Evolutionary conservation across 768 basidiomycete genomes (phyloP), one percentile per base, ranked within the genome.

Genomic region (Hirschioporus abietinus): DNA sequence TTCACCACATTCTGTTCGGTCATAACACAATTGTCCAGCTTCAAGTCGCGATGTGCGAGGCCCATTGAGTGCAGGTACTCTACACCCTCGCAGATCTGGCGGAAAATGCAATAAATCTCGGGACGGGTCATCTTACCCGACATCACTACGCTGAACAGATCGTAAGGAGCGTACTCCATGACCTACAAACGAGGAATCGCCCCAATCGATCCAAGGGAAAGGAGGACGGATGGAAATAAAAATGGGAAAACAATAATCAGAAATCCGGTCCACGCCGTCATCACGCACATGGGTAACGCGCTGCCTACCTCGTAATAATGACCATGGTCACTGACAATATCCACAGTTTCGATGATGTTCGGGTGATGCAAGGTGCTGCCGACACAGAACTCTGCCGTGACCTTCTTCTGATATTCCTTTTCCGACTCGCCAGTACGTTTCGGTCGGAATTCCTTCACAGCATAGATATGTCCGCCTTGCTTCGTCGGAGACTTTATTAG

Each of bases 1-100:
- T 99, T 99, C 81, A 99, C 93, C 71, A 97, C 86, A 74, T 98
- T 95, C 74, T 90, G 84, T 2, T 82, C 81, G n/a, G 92, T 96
- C 93, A 99, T 97, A 80, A 99, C 97, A 77, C 97, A 99, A 77
- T 99, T 99, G 81, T 99, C 97, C 68, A 99, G 91, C 78, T 99
- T 99, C 79, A 99, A 88, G 78, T 99, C 97, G 60, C 97, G 93
- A 74, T 99, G 97, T 6, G 97, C 97, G 63, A 99, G 89, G 27
- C 97, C 97, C 82, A 99, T 89, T 70, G 93, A 91, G 78, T 99
- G 97, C 63, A 99, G 88, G 76, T 99, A 99, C 77, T 96, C 92
- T 69, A 99, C 96, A 66, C 97, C 97, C 72, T 94, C 92, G 77
- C 96, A 93, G 71, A 99, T 98, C 78, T 99, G 97, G 68, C 95